A percentile compares a stretch with the other conserved stretches of the same genome.
Conservation (phyloP, 306 rosid genomes). For the Pueraria montana region DNA sequence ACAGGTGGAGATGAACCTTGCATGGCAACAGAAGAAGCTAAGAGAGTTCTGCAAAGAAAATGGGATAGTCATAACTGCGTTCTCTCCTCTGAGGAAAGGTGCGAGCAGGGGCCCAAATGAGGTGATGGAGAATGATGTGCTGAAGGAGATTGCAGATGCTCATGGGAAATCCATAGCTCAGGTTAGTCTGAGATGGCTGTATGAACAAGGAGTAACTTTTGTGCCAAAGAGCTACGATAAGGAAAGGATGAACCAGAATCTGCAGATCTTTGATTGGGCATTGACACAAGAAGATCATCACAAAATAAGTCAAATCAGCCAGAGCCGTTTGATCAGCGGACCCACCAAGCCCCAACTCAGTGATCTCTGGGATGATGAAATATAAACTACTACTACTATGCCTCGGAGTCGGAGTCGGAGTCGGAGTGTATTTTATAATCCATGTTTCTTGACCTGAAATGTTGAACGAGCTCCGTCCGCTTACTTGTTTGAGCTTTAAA, state of each 20-base stretch:
- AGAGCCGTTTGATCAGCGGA: slow-evolving; percentile 56
- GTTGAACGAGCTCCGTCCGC: too few relatives aligned
- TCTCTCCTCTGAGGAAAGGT: slow-evolving; percentile 70
- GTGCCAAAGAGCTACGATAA: slow-evolving; percentile 70
- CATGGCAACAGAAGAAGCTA: slow-evolving; percentile 74
- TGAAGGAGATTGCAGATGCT: slow-evolving; percentile 60
- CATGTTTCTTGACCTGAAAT: too few relatives aligned
- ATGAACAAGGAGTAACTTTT: slow-evolving; percentile 60
- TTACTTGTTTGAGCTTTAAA: too few relatives aligned
- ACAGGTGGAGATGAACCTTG: slow-evolving; percentile 77
- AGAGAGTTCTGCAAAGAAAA: slow-evolving; percentile 61
- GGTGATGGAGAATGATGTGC: slow-evolving; percentile 62
- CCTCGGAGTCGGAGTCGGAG: too few relatives aligned
- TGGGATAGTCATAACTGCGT: slow-evolving; percentile 65
- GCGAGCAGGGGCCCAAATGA: slow-evolving; percentile 59
- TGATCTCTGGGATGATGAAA: slow-evolving; percentile 62
- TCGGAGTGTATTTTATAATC: too few relatives aligned
- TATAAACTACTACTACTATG: background rate
- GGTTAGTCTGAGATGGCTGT: slow-evolving; percentile 64
- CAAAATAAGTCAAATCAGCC: slow-evolving; percentile 51
- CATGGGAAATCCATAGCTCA: slow-evolving; percentile 63
- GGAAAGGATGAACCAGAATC: slow-evolving; percentile 64
- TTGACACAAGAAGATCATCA: slow-evolving; percentile 54
- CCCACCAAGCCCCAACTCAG: slow-evolving; percentile 63
- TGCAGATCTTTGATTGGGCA: slow-evolving; percentile 60